A percentile compares a stretch with the other conserved stretches of the same genome.
Conservation (phyloP, 1,139 yeast genomes). For the Sugiyamaella paludigena region DNA sequence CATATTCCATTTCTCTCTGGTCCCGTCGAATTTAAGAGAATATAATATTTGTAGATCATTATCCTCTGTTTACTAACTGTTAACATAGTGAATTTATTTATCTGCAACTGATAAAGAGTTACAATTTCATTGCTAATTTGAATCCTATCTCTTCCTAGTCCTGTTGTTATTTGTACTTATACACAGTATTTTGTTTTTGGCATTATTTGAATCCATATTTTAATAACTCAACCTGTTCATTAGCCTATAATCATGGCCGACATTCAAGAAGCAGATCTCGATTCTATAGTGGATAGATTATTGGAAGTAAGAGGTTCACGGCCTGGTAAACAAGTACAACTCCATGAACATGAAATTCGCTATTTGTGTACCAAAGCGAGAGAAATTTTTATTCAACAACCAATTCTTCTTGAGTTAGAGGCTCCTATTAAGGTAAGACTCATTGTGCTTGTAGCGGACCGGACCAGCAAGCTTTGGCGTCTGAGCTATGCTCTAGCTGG, state of each 20-base stretch:
- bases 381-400: slow-evolving; percentile 96
- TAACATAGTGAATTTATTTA: too few species aligned
- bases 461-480: too few species aligned
- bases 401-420: slow-evolving; percentile 88
- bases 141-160: too few species aligned
- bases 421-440: slow-evolving; percentile 89
- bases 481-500: too few species aligned
- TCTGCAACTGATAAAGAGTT: too few species aligned
- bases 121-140: too few species aligned
- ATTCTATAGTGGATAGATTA: slow-evolving; percentile 93
- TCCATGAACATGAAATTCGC: slow-evolving; percentile 91
- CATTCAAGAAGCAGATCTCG: slow-evolving; percentile 90
- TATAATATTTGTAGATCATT: too few species aligned
- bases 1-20: too few species aligned
- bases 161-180: too few species aligned
- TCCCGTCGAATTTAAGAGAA: too few species aligned
- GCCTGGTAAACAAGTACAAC: slow-evolving; percentile 95
- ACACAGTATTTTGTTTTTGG: neutral
- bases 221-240: neutral
- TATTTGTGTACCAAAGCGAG: slow-evolving; percentile 96
- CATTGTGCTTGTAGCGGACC: too few species aligned
- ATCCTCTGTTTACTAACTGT: too few species aligned
- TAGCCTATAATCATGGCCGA: slow-evolving; percentile 43
- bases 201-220: neutral
- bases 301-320: slow-evolving; percentile 97